These are phyloP conservation scores for Pneumocystis carinii DNA, from an alignment of 1,139 yeast species.

Conservation along the genomic window DNA sequence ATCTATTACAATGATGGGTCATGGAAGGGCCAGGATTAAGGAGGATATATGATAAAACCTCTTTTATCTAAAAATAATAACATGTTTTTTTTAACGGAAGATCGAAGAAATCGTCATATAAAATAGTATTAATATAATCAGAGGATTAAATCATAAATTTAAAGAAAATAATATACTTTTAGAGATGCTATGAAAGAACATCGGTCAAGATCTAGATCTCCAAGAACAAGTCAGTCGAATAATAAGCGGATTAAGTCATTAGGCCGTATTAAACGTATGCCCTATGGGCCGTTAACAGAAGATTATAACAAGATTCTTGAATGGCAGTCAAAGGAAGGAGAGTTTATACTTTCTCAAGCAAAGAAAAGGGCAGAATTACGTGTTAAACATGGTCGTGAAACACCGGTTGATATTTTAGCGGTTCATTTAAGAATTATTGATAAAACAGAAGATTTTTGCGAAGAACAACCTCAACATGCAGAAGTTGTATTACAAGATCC, in stretches of 20 bases:
- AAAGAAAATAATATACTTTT: no score
- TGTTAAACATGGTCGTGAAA: slow-evolving; percentile 20
- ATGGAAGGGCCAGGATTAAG: no score
- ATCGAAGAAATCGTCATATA: no score
- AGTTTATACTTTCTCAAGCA: slow-evolving; percentile 23
- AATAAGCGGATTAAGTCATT: neutral
- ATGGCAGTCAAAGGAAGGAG: slow-evolving; percentile 25
- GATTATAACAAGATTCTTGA: slow-evolving; percentile 7
- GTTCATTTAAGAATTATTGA: slow-evolving; percentile 19
- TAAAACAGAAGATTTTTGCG: slow-evolving; percentile 14
- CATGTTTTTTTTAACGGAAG: no score
- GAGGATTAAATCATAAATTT: no score
- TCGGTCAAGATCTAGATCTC: neutral
- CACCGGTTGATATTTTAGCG: slow-evolving; percentile 21
- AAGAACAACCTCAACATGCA: slow-evolving; percentile 13
- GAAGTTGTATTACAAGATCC: slow-evolving; percentile 18
- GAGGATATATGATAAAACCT: no score
- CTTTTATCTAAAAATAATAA: no score
- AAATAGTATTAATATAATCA: no score
- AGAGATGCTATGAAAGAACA: neutral
- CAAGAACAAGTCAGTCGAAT: neutral
- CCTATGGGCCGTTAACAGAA: neutral
- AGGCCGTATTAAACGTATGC: neutral
- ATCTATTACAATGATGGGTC: no score
- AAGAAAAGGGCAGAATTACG: slow-evolving; percentile 24